Conservation (phyloP, 768 basidiomycete genomes). For the Tubosaeta brunneosetosa region DNA sequence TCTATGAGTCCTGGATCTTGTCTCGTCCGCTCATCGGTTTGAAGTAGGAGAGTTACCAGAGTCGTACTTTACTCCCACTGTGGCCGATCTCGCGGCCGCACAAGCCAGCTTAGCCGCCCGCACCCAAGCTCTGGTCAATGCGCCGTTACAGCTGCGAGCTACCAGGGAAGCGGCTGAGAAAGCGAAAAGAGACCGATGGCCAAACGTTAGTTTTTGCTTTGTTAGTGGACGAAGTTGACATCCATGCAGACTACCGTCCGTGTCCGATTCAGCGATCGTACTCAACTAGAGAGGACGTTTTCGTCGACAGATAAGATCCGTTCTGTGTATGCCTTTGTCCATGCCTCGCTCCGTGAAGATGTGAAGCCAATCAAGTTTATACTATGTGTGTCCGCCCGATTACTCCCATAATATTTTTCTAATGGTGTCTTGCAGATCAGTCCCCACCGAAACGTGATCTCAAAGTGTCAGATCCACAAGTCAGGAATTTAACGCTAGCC, state of each 20-base stretch:
- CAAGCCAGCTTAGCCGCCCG: constrained; percentile 61
- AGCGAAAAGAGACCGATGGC: constrained; percentile 64
- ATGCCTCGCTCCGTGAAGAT: constrained; percentile 64
- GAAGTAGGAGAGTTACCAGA: constrained; percentile 56
- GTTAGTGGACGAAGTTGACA: constrained; percentile 9
- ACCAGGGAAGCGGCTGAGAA: constrained; percentile 59
- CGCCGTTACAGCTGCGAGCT: constrained; percentile 64
- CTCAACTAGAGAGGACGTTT: constrained; percentile 74
- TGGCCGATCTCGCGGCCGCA: constrained; percentile 64
- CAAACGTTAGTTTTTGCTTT: constrained; percentile 43
- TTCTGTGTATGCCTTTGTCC: constrained; percentile 81
- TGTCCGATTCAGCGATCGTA: constrained; percentile 75
- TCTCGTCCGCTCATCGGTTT: constrained; percentile 5
- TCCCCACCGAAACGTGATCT: constrained; percentile 78
- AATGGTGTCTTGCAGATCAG: constrained; percentile 50
- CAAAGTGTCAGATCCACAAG: constrained; percentile 71
- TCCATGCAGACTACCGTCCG: constrained; percentile 69
- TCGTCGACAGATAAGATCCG: constrained; percentile 76
- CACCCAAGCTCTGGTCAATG: constrained; percentile 58
- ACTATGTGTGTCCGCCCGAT: constrained; percentile 57
- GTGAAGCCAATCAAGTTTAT: constrained; percentile 78
- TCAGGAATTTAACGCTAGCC: constrained; percentile 61
- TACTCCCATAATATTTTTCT: neutral
- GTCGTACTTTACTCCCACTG: constrained; percentile 67
- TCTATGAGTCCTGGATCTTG: constrained; percentile 7